These are phyloP conservation scores for Acanthamoeba rhysodes DNA, from an alignment of 208 protist genomes.

Conservation along the genomic window DNA sequence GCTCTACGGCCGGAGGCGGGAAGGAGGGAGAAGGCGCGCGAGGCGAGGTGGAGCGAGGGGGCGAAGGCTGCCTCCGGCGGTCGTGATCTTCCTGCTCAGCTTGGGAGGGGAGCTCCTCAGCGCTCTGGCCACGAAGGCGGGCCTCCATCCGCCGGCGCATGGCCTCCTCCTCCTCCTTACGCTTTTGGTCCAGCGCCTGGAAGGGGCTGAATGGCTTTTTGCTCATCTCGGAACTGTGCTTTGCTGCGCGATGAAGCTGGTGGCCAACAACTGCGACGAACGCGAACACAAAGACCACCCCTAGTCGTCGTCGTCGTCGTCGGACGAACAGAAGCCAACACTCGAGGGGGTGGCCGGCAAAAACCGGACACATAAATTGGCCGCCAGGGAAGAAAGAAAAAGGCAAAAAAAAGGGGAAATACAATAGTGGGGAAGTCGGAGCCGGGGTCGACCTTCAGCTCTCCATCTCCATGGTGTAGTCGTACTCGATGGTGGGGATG, in stretches of 20 bases:
- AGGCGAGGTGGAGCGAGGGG: neutral
- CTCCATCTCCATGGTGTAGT: conserved; percentile 94
- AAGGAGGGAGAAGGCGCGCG: neutral
- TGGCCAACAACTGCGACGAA: no score
- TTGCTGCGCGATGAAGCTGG: no score
- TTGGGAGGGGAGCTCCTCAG: neutral
- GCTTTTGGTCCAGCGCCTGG: conserved; percentile 58
- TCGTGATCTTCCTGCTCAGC: neutral
- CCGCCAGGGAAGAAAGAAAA: neutral
- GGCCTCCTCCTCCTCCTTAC: conserved; percentile 68
- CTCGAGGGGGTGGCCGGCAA: neutral
- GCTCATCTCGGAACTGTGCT: neutral
- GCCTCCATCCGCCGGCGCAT: conserved; percentile 59
- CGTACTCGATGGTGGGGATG: conserved; percentile 98
- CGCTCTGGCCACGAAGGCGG: neutral
- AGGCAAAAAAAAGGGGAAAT: neutral
- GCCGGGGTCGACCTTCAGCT: neutral
- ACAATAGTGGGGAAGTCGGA: neutral
- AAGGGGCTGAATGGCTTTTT: conserved; percentile 72
- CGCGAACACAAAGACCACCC: no score
- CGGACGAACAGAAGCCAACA: no score
- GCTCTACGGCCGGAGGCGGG: neutral
- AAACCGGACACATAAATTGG: neutral
- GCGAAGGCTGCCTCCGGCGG: neutral
- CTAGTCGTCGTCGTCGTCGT: no score